Conservation (phyloP, 129 eudicot species). For the Lonicera japonica region DNA sequence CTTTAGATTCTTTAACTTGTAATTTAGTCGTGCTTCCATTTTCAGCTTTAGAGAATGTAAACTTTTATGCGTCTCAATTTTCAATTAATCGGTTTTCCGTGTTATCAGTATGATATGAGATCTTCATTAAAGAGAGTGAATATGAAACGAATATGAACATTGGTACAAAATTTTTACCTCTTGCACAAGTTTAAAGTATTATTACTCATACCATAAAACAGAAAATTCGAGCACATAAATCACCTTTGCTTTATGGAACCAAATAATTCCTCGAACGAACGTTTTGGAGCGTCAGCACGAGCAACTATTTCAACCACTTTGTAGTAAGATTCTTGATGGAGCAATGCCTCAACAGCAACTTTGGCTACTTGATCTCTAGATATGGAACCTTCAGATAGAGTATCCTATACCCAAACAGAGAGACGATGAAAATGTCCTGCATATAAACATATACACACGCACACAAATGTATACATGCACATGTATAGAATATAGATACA, state of each 20-base stretch:
- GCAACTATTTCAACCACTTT: conserved; percentile 93
- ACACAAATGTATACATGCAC: no score
- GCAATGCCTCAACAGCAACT: conserved; percentile 81
- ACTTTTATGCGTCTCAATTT: background rate
- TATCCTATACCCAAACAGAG: conserved; percentile 44
- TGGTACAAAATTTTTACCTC: background rate
- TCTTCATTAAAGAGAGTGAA: background rate
- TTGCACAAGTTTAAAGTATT: background rate
- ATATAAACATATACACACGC: background rate
- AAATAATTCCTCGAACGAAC: conserved; percentile 64
- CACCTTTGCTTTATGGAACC: conserved; percentile 66
- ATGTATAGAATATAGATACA: no score
- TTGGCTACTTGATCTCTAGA: conserved; percentile 89
- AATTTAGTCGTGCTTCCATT: background rate
- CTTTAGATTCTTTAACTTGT: background rate
- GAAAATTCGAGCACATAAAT: conserved; percentile 3
- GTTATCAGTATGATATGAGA: background rate
- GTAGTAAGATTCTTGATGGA: conserved; percentile 50
- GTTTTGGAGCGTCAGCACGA: conserved; percentile 67
- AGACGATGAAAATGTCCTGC: background rate
- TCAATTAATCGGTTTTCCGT: background rate
- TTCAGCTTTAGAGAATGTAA: background rate
- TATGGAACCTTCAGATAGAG: conserved; percentile 65
- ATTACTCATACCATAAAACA: background rate
- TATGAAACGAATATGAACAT: background rate